These are phyloP conservation scores for Alternaria triticimaculans DNA, from an alignment of 2,329 filamentous ascomycete species.

Conservation along the genomic window DNA sequence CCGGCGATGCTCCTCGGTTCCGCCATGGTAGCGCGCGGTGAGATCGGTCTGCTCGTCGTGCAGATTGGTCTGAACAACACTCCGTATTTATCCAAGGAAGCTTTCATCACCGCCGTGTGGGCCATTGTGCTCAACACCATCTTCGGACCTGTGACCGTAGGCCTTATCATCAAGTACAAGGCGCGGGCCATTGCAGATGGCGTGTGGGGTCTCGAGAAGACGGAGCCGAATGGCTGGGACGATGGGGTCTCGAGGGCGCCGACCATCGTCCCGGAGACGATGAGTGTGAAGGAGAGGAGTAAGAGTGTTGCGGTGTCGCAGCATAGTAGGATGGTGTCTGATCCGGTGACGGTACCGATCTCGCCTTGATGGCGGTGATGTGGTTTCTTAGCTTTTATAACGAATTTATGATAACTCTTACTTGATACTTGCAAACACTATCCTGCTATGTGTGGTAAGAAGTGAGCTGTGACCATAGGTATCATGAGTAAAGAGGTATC, in stretches of 20 bases:
- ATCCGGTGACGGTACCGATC: background rate
- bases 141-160: constrained; percentile 28
- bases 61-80: background rate
- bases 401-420: background rate
- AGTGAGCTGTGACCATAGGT: background rate
- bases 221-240: background rate
- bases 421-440: background rate
- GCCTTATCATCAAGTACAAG: constrained; percentile 31
- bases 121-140: constrained; percentile 32
- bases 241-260: background rate
- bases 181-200: background rate
- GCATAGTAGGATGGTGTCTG: constrained; percentile 27
- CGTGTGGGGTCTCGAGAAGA: background rate
- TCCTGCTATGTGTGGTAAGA: background rate
- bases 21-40: background rate
- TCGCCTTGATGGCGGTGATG: background rate
- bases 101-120: constrained; percentile 33
- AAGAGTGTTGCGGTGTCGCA: constrained; percentile 30
- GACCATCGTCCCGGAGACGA: background rate
- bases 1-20: background rate
- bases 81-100: constrained; percentile 28
- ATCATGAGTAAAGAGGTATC: too few species aligned
- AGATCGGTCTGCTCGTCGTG: background rate
- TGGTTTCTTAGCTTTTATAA: background rate
- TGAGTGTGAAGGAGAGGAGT: background rate